Base-by-base conservation (phyloP, 164 flowering plant species). In the Platanus orientalis region DNA sequence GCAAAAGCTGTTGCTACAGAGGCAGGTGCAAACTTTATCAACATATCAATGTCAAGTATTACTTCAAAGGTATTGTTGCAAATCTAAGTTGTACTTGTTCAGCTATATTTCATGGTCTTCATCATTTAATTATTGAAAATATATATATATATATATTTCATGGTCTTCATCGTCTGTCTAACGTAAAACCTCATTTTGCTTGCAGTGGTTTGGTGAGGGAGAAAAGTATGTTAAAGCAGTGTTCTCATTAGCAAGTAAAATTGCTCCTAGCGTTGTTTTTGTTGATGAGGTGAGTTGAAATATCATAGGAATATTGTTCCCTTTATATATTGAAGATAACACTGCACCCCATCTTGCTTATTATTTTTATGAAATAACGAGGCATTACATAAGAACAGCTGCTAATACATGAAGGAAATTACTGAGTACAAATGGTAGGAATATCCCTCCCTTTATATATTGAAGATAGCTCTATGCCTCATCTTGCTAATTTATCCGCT, bases 1-100 rank as follows among this genome's bases (percentile, higher is more conserved):
- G 93, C 93, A 20, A 87, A 87, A 73, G 93, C 90, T 60, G 93
- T 87, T 69, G 93, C 90, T n/a, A 87, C 93, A 28, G 90, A 85
- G 67, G 90, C 90, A 61, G 90, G 93, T 67, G 90, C 93, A 27
- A 85, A 85, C 70, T 87, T 87, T 47, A 87, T 87, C 61, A 87
- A 87, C 55, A 85, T 87, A 69, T 87, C 93, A 20, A 84, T 84
- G 93, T 87, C 93, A 4, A 83, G 84, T 74, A 87, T 87, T 57
- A 80, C 93, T 26, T 87, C 93, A n/a, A 87, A 87, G 81, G 93
- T 84, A 36, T 24, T 17, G 25, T 11, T 29, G 54, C 28, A 28
- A 11, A 30, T 61, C 2, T 21, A 47, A 40, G 40, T 61, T 29
- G 42, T 17, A 5, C 4, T 14, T 42, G 30, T 42, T 57, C 26